A percentile compares a stretch with the other conserved stretches of the same genome.
These are phyloP conservation scores for Plasmodium reichenowi DNA, from an alignment of 169 alveolate species.

Conservation along the genomic window DNA sequence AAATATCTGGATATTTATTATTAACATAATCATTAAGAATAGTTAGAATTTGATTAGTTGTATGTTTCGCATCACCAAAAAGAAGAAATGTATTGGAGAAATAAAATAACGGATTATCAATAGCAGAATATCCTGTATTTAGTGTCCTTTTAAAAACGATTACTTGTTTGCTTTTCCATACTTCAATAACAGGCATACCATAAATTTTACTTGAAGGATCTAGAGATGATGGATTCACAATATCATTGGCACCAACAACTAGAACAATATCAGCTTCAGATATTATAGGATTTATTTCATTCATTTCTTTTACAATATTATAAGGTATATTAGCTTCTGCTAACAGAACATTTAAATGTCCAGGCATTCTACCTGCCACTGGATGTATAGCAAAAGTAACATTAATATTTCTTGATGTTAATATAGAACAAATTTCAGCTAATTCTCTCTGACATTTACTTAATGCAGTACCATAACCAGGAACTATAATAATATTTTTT, in stretches of 20 bases:
- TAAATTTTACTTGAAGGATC: conserved; percentile 91
- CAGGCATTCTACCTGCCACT: conserved; percentile 98
- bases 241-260: conserved; percentile 97
- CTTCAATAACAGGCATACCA: conserved; percentile 97
- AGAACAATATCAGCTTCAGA: conserved; percentile 89
- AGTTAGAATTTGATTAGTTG: conserved; percentile 82
- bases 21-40: conserved; percentile 69
- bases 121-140: conserved; percentile 96
- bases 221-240: conserved; percentile 94
- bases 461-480: conserved; percentile 97
- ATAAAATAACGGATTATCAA: conserved; percentile 94
- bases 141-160: conserved; percentile 93
- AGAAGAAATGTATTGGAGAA: conserved; percentile 91
- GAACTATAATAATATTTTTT: conserved; percentile 91
- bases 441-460: conserved; percentile 90
- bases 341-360: conserved; percentile 95
- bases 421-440: conserved; percentile 84
- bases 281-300: conserved; percentile 91
- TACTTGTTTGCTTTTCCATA: conserved; percentile 93
- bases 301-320: conserved; percentile 94
- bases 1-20: conserved; percentile 25
- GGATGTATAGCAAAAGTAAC: conserved; percentile 97
- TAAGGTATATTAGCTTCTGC: conserved; percentile 97
- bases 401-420: conserved; percentile 85
- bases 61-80: conserved; percentile 92